These are phyloP conservation scores for Posidonia oceanica DNA, from an alignment of 116 monocot species.

Conservation along the genomic window DNA sequence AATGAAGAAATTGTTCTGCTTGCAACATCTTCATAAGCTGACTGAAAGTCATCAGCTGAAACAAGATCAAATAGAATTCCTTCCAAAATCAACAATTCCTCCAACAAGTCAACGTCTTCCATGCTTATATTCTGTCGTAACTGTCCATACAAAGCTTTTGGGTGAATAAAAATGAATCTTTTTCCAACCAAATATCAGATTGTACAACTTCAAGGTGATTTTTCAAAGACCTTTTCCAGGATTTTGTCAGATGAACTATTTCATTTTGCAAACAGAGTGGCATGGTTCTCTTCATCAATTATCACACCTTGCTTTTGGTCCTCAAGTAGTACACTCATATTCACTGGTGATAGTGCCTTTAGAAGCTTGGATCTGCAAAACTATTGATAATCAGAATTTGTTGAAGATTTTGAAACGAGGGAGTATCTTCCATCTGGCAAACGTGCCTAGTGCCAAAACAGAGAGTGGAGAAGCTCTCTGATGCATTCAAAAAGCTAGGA, in stretches of 20 bases:
- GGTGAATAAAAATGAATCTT: neutral
- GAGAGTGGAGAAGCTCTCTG: slow-evolving; percentile 74
- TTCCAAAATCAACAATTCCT: slow-evolving; percentile 38
- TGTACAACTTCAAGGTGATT: neutral
- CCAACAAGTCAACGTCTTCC: slow-evolving; percentile 29
- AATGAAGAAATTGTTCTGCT: slow-evolving; percentile 24
- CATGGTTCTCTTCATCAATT: neutral
- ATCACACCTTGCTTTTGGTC: slow-evolving; percentile 5
- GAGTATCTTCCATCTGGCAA: neutral
- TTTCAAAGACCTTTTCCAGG: slow-evolving; percentile 27
- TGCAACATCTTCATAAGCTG: slow-evolving; percentile 16
- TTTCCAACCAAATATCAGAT: neutral
- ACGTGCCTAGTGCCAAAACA: slow-evolving; percentile 81
- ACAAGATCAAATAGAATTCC: slow-evolving; percentile 34
- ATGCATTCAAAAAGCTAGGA: slow-evolving; percentile 56
- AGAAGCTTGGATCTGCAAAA: slow-evolving; percentile 69
- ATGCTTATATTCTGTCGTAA: slow-evolving; percentile 27
- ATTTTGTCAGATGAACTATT: slow-evolving; percentile 17
- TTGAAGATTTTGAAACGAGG: neutral
- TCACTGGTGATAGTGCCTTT: slow-evolving; percentile 25
- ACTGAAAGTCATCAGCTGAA: slow-evolving; percentile 21
- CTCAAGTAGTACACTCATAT: neutral
- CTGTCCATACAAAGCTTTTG: slow-evolving; percentile 12
- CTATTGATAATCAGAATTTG: neutral
- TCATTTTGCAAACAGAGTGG: neutral